Conservation (phyloP, 1,284 basidiomycete species). For the Sparassis latifolia region DNA sequence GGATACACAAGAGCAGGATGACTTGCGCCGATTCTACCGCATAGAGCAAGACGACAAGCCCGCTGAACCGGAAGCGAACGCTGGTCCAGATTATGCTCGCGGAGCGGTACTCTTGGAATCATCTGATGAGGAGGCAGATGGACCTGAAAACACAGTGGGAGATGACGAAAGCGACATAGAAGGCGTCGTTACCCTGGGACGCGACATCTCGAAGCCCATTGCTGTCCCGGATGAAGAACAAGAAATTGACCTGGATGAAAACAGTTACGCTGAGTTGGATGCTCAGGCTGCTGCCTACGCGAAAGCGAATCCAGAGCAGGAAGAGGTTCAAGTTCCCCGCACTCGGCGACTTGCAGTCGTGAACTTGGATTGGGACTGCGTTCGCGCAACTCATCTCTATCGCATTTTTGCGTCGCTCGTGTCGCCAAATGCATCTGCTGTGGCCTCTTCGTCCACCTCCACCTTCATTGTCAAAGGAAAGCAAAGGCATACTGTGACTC, state of each 20-base stretch:
- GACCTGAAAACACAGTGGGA: constrained; percentile 28
- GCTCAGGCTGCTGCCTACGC: constrained; percentile 64
- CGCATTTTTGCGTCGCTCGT: constrained; percentile 91
- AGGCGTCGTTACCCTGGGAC: constrained; percentile 46
- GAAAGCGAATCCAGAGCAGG: constrained; percentile 33
- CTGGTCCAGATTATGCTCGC: constrained; percentile 79
- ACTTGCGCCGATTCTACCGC: constrained; percentile 80
- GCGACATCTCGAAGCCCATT: constrained; percentile 33
- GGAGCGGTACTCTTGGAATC: constrained; percentile 84
- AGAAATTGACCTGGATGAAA: constrained; percentile 79
- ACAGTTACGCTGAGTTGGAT: constrained; percentile 62
- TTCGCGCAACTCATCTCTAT: constrained; percentile 86
- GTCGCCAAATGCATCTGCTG: constrained; percentile 44
- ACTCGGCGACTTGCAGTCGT: constrained; percentile 85
- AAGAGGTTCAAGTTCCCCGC: constrained; percentile 33
- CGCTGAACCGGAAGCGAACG: constrained; percentile 28
- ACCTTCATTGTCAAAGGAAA: constrained; percentile 8
- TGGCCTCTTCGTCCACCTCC: constrained; percentile 23
- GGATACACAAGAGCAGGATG: constrained; percentile 63
- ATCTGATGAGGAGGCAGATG: constrained; percentile 72
- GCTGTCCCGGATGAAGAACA: constrained; percentile 34
- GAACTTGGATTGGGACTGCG: constrained; percentile 98
- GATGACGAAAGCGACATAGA: constrained; percentile 46
- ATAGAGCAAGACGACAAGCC: constrained; percentile 46
- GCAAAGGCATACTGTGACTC: constrained; percentile 18